phyloP scores from a whole-genome alignment of 2,329 filamentous ascomycete genomes.

The Fusarium newnesense region DNA sequence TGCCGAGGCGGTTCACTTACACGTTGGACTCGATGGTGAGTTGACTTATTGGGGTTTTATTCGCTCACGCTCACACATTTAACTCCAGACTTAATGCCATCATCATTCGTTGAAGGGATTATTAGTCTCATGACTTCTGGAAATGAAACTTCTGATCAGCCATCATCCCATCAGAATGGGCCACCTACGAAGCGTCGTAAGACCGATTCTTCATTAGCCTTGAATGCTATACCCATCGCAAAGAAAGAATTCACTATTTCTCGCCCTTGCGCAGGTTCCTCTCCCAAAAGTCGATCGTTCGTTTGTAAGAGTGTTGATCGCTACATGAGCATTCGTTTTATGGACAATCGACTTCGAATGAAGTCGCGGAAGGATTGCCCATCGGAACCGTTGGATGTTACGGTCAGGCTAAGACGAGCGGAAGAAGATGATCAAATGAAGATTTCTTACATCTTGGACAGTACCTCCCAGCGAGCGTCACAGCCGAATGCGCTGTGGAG shows the following conservation, averaged over 20 bases:
- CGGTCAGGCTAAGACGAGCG: constrained; percentile 37
- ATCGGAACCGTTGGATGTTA: constrained; percentile 4
- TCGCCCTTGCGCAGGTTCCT: constrained; percentile 37
- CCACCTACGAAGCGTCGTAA: constrained; percentile 48
- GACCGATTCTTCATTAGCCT: constrained; percentile 17
- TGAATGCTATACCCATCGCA: constrained; percentile 42
- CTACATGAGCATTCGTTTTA: constrained; percentile 32
- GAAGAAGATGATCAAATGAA: constrained; percentile 35
- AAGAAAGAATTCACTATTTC: constrained; percentile 41
- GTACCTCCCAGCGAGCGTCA: constrained; percentile 20
- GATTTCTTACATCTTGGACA: neutral
- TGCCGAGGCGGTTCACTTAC: neutral
- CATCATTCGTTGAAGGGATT: constrained; percentile 37
- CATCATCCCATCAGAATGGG: constrained; percentile 17
- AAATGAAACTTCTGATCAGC: constrained; percentile 3
- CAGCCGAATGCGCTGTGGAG: constrained; percentile 51
- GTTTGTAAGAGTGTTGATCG: constrained; percentile 35
- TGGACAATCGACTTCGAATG: constrained; percentile 26
- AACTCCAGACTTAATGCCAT: constrained; percentile 41
- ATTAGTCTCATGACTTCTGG: constrained; percentile 32
- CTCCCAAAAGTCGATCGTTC: constrained; percentile 4
- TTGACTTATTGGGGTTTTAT: neutral
- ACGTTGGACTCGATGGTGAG: constrained; percentile 43
- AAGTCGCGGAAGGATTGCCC: constrained; percentile 19
- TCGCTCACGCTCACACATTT: neutral